phyloP scores from a whole-genome alignment of 371 early-diverging fungal species.

The Zopfochytrium polystomum region DNA sequence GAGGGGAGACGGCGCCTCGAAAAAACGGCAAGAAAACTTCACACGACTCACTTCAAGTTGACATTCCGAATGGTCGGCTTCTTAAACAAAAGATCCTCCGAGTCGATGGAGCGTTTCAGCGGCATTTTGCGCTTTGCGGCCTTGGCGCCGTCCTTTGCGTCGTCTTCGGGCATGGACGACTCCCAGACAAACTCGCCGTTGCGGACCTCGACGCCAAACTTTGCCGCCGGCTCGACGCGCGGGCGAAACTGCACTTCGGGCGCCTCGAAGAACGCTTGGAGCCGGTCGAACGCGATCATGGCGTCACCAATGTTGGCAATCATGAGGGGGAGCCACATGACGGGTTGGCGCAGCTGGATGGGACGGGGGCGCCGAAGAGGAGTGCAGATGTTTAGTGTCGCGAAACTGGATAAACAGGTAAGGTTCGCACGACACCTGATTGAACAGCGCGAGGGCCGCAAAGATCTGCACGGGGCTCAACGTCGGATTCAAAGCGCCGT shows the following conservation, averaged over 20 bases:
- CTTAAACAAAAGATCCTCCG: neutral
- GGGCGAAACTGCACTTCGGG: constrained; percentile 26
- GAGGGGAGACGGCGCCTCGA: too few species aligned
- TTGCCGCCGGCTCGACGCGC: constrained; percentile 2
- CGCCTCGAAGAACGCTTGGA: constrained; percentile 25
- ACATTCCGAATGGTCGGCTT: constrained; percentile 12
- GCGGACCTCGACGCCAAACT: constrained; percentile 16
- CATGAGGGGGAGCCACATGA: constrained; percentile 33
- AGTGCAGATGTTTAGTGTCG: too few species aligned
- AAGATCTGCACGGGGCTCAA: constrained; percentile 21
- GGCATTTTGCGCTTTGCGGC: too few species aligned
- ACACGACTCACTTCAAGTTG: neutral
- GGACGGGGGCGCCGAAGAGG: too few species aligned
- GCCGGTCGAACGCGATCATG: constrained; percentile 19
- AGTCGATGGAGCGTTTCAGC: too few species aligned
- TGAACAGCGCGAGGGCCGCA: constrained; percentile 32
- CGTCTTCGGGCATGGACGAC: constrained; percentile 3
- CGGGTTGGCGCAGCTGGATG: constrained; percentile 22
- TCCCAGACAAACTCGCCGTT: constrained; percentile 31
- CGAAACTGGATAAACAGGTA: too few species aligned
- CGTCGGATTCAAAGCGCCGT: constrained; percentile 8
- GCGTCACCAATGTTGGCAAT: constrained; percentile 22
- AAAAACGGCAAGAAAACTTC: too few species aligned
- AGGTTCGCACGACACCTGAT: too few species aligned
- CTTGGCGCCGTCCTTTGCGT: too few species aligned